Evolutionary conservation across 352 stramenopile species (phyloP).

Genomic region (Thalassiosira oceanica): DNA sequence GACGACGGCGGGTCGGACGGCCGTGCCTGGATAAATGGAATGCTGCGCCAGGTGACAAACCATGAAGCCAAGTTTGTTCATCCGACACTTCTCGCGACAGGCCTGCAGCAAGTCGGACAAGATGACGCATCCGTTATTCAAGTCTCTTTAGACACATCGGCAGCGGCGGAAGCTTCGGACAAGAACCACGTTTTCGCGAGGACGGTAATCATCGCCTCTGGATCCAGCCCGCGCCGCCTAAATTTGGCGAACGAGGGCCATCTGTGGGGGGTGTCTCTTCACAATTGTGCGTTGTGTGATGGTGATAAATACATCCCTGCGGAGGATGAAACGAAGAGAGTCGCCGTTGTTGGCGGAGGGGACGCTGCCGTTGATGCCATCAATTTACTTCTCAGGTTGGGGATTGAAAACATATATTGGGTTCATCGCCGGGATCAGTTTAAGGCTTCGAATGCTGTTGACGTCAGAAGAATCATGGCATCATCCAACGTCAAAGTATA

Average conservation of each 20-base stretch:
- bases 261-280: constrained; percentile 62
- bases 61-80: constrained; percentile 51
- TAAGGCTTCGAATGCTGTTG: constrained; percentile 28
- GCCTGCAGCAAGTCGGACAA: background rate
- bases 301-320: constrained; percentile 32
- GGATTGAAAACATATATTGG: constrained; percentile 29
- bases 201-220: constrained; percentile 72
- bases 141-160: too few species aligned
- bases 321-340: constrained; percentile 28
- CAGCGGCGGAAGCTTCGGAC: background rate
- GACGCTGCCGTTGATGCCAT: constrained; percentile 72
- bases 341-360: constrained; percentile 65
- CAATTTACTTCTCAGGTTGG: constrained; percentile 44
- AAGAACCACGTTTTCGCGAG: constrained; percentile 26
- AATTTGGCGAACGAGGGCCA: constrained; percentile 54
- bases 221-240: constrained; percentile 58
- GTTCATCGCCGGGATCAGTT: constrained; percentile 59
- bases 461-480: constrained; percentile 27
- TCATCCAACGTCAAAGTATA: constrained; percentile 53
- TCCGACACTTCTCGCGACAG: constrained; percentile 36
- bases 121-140: too few species aligned
- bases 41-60: constrained; percentile 35
- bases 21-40: constrained; percentile 45
- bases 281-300: constrained; percentile 81
- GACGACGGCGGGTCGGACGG: constrained; percentile 15